Conservation (phyloP, 2,329 filamentous ascomycete genomes). For the Fusarium armeniacum region DNA sequence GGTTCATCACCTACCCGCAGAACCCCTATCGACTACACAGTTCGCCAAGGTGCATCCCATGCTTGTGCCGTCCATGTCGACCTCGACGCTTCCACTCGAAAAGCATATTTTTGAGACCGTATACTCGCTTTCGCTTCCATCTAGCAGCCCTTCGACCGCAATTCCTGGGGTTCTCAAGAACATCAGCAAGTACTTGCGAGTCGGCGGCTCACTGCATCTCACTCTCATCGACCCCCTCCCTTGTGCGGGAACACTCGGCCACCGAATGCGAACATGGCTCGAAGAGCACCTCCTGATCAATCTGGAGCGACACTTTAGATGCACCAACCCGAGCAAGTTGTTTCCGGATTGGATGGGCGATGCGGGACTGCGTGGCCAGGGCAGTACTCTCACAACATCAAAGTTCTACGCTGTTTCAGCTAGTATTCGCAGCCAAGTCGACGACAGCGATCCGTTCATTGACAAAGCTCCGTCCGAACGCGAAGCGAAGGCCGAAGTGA, state of each 20-base stretch:
- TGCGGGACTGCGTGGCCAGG: slow-evolving; percentile 64
- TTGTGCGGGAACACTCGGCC: slow-evolving; percentile 67
- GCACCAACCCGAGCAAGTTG: slow-evolving; percentile 69
- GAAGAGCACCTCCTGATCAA: slow-evolving; percentile 72
- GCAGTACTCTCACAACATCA: slow-evolving; percentile 63
- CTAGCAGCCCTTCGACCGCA: slow-evolving; percentile 68
- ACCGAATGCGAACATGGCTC: slow-evolving; percentile 71
- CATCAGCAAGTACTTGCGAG: slow-evolving; percentile 68
- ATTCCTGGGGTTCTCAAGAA: slow-evolving; percentile 69
- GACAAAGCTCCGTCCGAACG: slow-evolving; percentile 46
- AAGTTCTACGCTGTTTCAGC: slow-evolving; percentile 63
- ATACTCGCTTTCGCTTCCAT: slow-evolving; percentile 68
- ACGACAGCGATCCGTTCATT: slow-evolving; percentile 45
- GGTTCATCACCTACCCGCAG: slow-evolving; percentile 63
- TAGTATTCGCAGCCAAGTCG: slow-evolving; percentile 45
- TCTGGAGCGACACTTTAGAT: slow-evolving; percentile 70
- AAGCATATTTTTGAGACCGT: slow-evolving; percentile 63
- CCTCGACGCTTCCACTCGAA: slow-evolving; percentile 56
- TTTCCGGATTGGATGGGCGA: slow-evolving; percentile 72
- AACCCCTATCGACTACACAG: slow-evolving; percentile 55
- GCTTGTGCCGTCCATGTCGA: slow-evolving; percentile 56
- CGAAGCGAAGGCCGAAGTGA: slow-evolving; percentile 62
- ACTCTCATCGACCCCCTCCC: slow-evolving; percentile 75
- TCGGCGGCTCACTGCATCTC: slow-evolving; percentile 69
- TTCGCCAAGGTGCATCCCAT: slow-evolving; percentile 60